Evolutionary conservation across 1,284 basidiomycete species (phyloP).

Genomic region (Rhodotorula sp.): DNA sequence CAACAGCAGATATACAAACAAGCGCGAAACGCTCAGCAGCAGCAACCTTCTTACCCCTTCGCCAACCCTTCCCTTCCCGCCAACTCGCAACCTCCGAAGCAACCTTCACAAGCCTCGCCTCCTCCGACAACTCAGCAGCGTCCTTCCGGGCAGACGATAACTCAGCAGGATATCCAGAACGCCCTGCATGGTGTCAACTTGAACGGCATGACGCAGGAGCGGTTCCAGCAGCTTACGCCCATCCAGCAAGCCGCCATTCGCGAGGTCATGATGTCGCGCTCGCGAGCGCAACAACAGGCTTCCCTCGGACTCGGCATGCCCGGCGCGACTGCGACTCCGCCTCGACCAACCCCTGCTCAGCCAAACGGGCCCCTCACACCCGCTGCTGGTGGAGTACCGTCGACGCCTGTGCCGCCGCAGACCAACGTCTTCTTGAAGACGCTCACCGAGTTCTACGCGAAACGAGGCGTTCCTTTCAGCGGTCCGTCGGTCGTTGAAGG

Average conservation of each 20-base stretch:
- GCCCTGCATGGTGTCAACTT: constrained; percentile 10
- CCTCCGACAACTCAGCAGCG: background rate
- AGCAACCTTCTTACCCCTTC: background rate
- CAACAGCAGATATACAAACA: background rate
- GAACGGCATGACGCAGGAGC: constrained; percentile 25
- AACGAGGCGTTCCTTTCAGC: constrained; percentile 8
- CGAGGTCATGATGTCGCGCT: constrained; percentile 14
- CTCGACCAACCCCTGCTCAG: background rate
- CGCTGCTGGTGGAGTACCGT: background rate
- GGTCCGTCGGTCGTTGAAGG: constrained; percentile 30
- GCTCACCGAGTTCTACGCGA: constrained; percentile 31
- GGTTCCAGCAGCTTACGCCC: constrained; percentile 13
- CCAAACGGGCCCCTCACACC: background rate
- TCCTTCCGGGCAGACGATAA: background rate
- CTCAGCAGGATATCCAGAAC: constrained; percentile 5
- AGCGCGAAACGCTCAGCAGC: background rate
- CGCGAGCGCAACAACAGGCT: constrained; percentile 16
- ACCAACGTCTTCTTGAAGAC: constrained; percentile 11
- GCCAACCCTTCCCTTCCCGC: background rate
- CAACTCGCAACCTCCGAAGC: background rate
- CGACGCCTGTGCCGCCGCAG: background rate
- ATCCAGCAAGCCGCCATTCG: constrained; percentile 28
- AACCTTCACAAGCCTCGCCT: background rate
- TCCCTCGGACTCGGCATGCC: constrained; percentile 31
- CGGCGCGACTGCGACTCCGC: background rate